Conservation (phyloP, 352 stramenopile genomes). For the Globisporangium paddicum region DNA sequence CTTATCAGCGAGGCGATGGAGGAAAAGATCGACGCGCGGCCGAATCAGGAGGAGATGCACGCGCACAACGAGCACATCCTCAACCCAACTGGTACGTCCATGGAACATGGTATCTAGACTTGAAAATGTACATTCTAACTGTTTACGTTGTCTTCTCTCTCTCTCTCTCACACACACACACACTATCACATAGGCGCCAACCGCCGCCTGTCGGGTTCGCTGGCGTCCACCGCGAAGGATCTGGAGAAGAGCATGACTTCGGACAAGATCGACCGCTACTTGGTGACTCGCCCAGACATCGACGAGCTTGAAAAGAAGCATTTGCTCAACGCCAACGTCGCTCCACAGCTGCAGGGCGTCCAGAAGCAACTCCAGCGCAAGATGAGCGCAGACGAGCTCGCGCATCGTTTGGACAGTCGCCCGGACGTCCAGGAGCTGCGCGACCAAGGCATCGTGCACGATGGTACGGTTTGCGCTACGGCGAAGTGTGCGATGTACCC, state of each 20-base stretch:
- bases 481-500: too few species aligned
- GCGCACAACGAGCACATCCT: slow-evolving; percentile 46
- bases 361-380: slow-evolving; percentile 72
- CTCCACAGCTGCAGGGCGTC: slow-evolving; percentile 55
- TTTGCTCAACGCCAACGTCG: slow-evolving; percentile 48
- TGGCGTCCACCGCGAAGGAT: slow-evolving; percentile 41
- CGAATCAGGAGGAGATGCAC: slow-evolving; percentile 45
- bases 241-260: slow-evolving; percentile 46
- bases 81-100: slow-evolving; percentile 26
- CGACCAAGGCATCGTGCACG: slow-evolving; percentile 59
- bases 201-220: slow-evolving; percentile 27
- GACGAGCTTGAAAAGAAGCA: slow-evolving; percentile 55
- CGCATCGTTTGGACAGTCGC: slow-evolving; percentile 57
- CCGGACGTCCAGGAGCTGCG: slow-evolving; percentile 74
- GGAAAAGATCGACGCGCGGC: slow-evolving; percentile 42
- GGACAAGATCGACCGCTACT: slow-evolving; percentile 67
- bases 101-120: neutral
- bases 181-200: slow-evolving; percentile 20
- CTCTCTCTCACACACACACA: too few species aligned
- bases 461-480: slow-evolving; percentile 29
- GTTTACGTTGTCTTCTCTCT: too few species aligned
- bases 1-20: slow-evolving; percentile 32
- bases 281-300: slow-evolving; percentile 50
- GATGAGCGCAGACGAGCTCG: slow-evolving; percentile 72
- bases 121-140: neutral